Conservation (phyloP, 495 filamentous ascomycete species). For the Aspergillus taichungensis region DNA sequence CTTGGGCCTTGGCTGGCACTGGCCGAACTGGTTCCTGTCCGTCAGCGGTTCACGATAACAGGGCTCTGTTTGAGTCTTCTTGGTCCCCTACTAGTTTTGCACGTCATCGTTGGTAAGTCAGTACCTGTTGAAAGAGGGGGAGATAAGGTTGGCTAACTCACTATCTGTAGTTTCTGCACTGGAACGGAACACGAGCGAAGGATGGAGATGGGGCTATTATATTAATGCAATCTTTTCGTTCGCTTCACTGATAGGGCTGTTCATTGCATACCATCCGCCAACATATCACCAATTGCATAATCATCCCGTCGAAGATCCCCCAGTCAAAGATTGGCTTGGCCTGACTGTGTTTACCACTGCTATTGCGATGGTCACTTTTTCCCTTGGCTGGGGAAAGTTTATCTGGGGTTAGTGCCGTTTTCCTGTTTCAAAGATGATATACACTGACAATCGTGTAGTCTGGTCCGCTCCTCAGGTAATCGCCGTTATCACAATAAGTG, state of each 20-base stretch:
- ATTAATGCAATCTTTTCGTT: constrained; percentile 2
- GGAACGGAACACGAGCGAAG: not conserved
- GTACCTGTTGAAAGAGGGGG: not conserved
- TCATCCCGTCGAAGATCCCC: too few relatives aligned
- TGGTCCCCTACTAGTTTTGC: not conserved
- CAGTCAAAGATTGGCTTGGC: not conserved
- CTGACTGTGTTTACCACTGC: not conserved
- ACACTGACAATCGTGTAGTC: too few relatives aligned
- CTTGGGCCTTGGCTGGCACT: not conserved
- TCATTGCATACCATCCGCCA: not conserved
- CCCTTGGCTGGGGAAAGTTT: too few relatives aligned
- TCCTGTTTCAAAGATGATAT: too few relatives aligned
- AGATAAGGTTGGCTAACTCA: too few relatives aligned
- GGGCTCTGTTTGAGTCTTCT: not conserved
- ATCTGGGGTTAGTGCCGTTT: too few relatives aligned
- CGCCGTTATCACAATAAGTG: too few relatives aligned
- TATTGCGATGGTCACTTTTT: too few relatives aligned
- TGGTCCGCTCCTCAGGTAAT: too few relatives aligned
- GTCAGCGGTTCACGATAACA: not conserved
- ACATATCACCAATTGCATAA: not conserved
- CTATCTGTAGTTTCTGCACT: not conserved
- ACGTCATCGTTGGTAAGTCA: not conserved
- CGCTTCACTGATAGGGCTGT: not conserved
- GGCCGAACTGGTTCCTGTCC: constrained; percentile 1
- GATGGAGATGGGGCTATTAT: not conserved